Evolutionary conservation across 2,329 filamentous ascomycete genomes (phyloP).

Genomic region (Grosmannia huntii): DNA sequence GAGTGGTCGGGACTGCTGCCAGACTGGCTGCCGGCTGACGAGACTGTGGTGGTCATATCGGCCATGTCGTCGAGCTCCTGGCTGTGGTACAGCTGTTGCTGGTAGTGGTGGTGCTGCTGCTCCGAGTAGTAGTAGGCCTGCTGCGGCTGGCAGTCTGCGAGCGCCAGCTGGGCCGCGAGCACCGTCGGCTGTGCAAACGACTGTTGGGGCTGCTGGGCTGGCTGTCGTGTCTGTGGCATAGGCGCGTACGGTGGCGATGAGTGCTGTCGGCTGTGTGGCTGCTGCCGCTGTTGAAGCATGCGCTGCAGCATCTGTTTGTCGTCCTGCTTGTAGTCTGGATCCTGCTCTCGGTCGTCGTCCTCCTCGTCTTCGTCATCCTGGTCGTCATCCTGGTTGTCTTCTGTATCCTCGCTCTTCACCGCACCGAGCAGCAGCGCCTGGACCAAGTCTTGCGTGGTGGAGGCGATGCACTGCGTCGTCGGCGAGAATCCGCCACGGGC

Average conservation of each 20-base stretch:
- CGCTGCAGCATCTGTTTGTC: not conserved
- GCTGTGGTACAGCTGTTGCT: not conserved
- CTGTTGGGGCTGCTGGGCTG: not conserved
- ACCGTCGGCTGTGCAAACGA: not conserved
- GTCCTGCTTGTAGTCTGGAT: not conserved
- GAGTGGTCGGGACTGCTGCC: conserved; percentile 8
- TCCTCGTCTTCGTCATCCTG: not conserved
- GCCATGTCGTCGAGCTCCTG: not conserved
- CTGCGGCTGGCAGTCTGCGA: not conserved
- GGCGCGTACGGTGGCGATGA: not conserved
- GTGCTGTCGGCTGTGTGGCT: not conserved
- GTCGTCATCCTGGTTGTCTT: not conserved
- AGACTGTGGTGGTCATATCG: not conserved
- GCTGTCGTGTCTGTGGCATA: not conserved
- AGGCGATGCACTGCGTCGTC: conserved; percentile 11
- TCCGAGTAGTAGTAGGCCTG: not conserved
- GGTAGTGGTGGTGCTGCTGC: not conserved
- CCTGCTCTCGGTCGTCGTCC: not conserved
- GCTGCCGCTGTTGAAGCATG: not conserved
- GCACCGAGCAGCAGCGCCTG: conserved; percentile 6
- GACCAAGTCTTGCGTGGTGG: conserved; percentile 9
- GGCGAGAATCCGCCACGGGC: conserved; percentile 10
- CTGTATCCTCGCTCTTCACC: not conserved
- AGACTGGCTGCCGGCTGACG: conserved; percentile 6
- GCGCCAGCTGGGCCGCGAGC: not conserved